These are phyloP conservation scores for Solanum arcanum DNA, from an alignment of 257 asterid genomes.

Conservation along the genomic window DNA sequence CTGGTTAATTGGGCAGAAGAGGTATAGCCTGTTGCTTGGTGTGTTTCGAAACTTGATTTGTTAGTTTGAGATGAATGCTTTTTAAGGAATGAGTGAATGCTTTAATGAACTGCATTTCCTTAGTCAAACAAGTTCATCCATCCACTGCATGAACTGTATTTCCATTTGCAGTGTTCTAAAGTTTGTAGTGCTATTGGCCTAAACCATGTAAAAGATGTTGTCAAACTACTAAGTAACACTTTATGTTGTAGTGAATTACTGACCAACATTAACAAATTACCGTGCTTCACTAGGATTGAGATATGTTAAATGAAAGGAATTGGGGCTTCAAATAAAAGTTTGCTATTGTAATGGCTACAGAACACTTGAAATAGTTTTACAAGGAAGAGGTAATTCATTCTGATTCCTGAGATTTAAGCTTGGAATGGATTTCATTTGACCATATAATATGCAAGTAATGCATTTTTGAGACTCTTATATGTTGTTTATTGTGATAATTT, in stretches of 20 bases:
- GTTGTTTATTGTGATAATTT: not conserved
- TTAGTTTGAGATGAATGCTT: not conserved
- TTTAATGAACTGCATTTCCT: not conserved
- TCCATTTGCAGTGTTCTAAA: not conserved
- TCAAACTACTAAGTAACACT: not conserved
- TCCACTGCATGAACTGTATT: not conserved
- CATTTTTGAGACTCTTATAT: not conserved
- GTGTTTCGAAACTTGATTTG: not conserved
- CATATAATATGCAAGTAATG: not conserved
- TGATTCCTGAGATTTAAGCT: not conserved
- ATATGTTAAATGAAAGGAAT: not conserved
- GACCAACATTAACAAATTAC: not conserved
- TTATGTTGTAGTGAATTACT: not conserved
- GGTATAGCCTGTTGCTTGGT: slow-evolving; percentile 24
- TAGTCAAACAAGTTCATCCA: not conserved
- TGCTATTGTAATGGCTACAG: not conserved
- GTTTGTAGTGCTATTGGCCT: not conserved
- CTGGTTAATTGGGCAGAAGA: slow-evolving; percentile 66
- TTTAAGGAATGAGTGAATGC: not conserved
- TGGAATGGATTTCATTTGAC: not conserved
- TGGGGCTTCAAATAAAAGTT: not conserved
- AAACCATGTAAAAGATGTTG: not conserved
- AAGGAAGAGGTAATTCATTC: not conserved
- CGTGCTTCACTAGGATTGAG: not conserved
- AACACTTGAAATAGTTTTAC: not conserved